Base-by-base conservation (phyloP, 1,284 basidiomycete genomes). In the Fomitopsis betulina region DNA sequence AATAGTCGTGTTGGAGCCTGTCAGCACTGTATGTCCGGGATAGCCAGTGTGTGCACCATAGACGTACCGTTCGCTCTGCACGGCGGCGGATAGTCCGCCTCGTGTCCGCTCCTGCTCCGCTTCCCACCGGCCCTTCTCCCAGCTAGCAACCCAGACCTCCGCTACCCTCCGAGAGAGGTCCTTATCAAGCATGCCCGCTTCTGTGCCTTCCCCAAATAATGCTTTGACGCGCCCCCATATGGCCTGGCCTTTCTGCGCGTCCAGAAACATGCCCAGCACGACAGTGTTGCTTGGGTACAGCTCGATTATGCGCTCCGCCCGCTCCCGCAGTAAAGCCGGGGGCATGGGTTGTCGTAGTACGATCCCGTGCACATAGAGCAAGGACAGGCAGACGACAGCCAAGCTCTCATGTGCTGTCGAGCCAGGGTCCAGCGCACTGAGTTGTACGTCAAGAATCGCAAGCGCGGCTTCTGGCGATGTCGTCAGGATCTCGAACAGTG, bases 71-170 rank as follows among this genome's bases (percentile, higher is more conserved):
- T 88, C 84, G 59, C 77, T 78, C 61, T 86, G 80, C 21, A 89
- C 77, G 3, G 86, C 84, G 17, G 76, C 76, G 51, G 79, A 76
- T 60, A 94, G 71, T 47, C 85, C 82, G 61, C 73, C 80, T 62
- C 91, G 75, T 42, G 85, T 86, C 58, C 91, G 79, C 70, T 93
- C 89, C 47, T 82, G 71, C 68, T 91, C 89, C 50, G 72, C 76
- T 45, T 79, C 74, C 88, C 89, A 91, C 39, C 82, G 76, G 0
- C 84, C 83, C 66, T 75, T 80, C 69, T 90, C 87, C 90, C 89
- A 91, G n/a, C 83, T 79, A 15, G 83, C 82, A 2, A 89, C 75
- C 91, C 91, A 93, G 0, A 91, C 81, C 59, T 91, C 89, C 63
- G 81, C 78, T 10, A 83, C 72, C 60, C 85, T 75, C 66, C 88